These are phyloP conservation scores for Magnaporthiopsis rhizophila DNA, from an alignment of 2,329 filamentous ascomycete species.

Conservation along the genomic window DNA sequence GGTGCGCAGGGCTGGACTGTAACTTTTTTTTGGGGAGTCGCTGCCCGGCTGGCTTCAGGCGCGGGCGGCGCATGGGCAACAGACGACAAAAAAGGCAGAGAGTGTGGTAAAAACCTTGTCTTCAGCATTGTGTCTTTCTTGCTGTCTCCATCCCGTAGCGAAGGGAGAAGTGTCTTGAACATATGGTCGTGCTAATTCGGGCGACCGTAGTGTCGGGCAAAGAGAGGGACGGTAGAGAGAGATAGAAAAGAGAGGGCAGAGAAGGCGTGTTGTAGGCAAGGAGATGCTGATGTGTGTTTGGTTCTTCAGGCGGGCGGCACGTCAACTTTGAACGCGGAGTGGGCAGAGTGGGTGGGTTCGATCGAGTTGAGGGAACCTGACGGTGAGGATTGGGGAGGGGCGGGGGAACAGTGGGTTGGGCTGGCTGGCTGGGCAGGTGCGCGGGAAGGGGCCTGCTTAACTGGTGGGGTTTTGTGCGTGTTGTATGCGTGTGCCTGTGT, in stretches of 20 bases:
- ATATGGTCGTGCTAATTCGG: slow-evolving; percentile 12
- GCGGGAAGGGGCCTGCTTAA: slow-evolving; percentile 6
- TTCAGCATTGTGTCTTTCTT: slow-evolving; percentile 18
- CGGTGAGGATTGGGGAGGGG: slow-evolving; percentile 6
- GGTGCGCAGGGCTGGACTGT: neutral
- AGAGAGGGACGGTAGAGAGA: slow-evolving; percentile 6
- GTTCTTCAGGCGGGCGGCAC: slow-evolving; percentile 1
- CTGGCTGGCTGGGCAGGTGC: slow-evolving; percentile 3
- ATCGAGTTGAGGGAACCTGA: neutral
- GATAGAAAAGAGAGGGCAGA: slow-evolving; percentile 10
- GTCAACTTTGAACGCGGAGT: slow-evolving; percentile 4
- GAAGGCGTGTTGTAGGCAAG: slow-evolving; percentile 4
- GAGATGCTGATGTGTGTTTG: slow-evolving; percentile 4
- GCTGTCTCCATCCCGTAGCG: slow-evolving; percentile 19
- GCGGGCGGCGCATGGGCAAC: neutral
- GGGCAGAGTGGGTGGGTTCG: slow-evolving; percentile 1
- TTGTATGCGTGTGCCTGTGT: slow-evolving; percentile 4
- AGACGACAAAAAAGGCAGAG: neutral
- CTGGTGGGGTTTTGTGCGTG: slow-evolving; percentile 6
- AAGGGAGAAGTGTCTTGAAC: slow-evolving; percentile 19
- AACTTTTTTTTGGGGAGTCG: neutral
- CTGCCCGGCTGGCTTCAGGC: neutral
- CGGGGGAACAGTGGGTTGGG: slow-evolving; percentile 3
- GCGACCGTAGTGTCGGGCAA: slow-evolving; percentile 4
- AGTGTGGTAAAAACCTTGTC: slow-evolving; percentile 17